Evolutionary conservation across 306 rosid genomes (phyloP), one percentile per base, ranked within the genome.

Genomic region (Potentilla sterilis): DNA sequence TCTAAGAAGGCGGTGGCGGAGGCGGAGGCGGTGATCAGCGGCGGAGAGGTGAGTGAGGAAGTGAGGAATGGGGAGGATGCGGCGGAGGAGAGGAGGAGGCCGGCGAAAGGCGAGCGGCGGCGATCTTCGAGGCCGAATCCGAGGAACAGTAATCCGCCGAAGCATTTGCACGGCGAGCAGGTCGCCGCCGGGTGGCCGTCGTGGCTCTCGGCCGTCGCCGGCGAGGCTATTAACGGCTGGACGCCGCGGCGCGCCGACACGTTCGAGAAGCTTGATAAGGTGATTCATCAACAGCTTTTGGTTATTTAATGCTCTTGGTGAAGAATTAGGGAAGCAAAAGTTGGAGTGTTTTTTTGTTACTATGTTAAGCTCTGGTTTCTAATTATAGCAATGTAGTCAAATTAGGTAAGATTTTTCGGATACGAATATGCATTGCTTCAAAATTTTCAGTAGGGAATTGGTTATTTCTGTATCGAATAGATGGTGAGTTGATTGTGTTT

Each of bases 121-220:
- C 85, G 92, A 79, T 86, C 96, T 67, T 83, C 92, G 14, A 71
- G 83, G 93, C 90, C 97, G 40, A 96, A 96, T 89, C 99, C 97
- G 55, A 83, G 99, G 85, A 73, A 82, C 80, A 89, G 99, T 75
- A 92, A 92, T 80, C 96, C 88, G 18, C 90, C 97, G 51, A 90
- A 89, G 80, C 79, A 95, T 70, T 82, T 95, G 69, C 92, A 88
- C 57, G 99, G 99, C 24, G 98, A 96, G 89, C 99, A 90, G 83
- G 96, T 96, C n/a, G 98, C 99, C 4, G 97, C 99, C 32, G 99
- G 99, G 0, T 95, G 99, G 99, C 99, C 99, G 5, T 84, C 97
- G 82, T 96, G 99, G 99, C 91, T 96, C 74, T 95, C 97, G 49
- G 91, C 94, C 74, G 93, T 96, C 76, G 98, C 98, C 77, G 98